Evolutionary conservation across 2,329 filamentous ascomycete species (phyloP).

Genomic region (Colletotrichum sansevieriae): DNA sequence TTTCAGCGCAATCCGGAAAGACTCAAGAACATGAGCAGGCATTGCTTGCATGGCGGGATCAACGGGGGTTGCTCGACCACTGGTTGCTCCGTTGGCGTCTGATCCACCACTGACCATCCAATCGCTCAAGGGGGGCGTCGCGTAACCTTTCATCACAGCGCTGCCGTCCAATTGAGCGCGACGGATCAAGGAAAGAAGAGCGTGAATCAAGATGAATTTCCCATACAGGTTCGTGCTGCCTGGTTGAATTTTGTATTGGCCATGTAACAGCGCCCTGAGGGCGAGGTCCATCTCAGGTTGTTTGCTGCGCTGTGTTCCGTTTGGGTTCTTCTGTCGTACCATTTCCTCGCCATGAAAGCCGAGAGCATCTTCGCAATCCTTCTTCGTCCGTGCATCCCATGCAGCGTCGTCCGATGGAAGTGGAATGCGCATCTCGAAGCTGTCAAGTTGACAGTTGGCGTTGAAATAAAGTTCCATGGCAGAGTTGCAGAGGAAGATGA

Average conservation of each 20-base stretch:
- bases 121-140: conserved; percentile 71
- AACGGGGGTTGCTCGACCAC: conserved; percentile 61
- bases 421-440: conserved; percentile 74
- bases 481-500: conserved; percentile 73
- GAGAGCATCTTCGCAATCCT: conserved; percentile 74
- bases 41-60: conserved; percentile 53
- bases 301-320: conserved; percentile 72
- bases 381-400: conserved; percentile 74
- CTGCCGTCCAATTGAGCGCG: conserved; percentile 58
- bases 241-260: conserved; percentile 70
- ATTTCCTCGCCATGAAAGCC: conserved; percentile 71
- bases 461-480: conserved; percentile 81
- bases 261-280: conserved; percentile 71
- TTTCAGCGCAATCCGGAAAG: conserved; percentile 69
- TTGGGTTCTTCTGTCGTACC: conserved; percentile 68
- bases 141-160: conserved; percentile 55
- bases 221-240: conserved; percentile 78
- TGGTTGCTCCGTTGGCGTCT: conserved; percentile 53
- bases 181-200: conserved; percentile 72
- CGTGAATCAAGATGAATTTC: conserved; percentile 81
- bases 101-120: conserved; percentile 63
- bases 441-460: conserved; percentile 71
- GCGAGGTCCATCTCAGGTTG: conserved; percentile 75
- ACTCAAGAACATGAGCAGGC: conserved; percentile 61
- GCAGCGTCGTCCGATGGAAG: conserved; percentile 79